Evolutionary conservation across 2,329 filamentous ascomycete genomes (phyloP).

Genomic region (Colletotrichum cereale): DNA sequence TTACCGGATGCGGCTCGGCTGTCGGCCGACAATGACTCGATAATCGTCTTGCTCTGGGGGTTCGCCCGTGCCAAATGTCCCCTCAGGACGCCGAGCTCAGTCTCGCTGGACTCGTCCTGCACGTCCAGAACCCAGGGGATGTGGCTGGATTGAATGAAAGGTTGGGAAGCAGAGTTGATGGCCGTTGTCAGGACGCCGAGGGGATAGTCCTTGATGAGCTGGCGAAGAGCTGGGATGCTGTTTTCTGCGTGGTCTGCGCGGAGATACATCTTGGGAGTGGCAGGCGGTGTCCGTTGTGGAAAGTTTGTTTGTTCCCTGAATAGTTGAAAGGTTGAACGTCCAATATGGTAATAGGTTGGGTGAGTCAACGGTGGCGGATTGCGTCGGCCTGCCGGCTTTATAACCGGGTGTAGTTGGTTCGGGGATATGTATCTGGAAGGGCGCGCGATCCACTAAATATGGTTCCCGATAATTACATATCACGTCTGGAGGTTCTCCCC

Average conservation of each 20-base stretch:
- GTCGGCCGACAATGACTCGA: slow-evolving; percentile 55
- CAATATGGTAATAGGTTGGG: neutral
- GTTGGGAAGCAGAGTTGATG: slow-evolving; percentile 61
- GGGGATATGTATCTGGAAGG: slow-evolving; percentile 22
- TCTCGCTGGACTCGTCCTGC: slow-evolving; percentile 54
- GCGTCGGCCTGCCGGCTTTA: slow-evolving; percentile 10
- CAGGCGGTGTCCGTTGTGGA: neutral
- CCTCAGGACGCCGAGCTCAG: slow-evolving; percentile 61
- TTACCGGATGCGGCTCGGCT: slow-evolving; percentile 35
- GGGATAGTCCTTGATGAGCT: slow-evolving; percentile 70
- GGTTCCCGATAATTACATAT: neutral
- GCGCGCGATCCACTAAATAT: slow-evolving; percentile 26
- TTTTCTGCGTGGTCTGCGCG: slow-evolving; percentile 65
- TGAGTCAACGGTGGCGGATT: neutral
- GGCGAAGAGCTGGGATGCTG: slow-evolving; percentile 60
- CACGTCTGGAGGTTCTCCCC: slow-evolving; percentile 12
- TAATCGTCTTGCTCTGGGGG: slow-evolving; percentile 72
- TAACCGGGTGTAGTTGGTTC: slow-evolving; percentile 1
- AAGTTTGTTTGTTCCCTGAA: neutral
- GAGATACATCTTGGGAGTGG: slow-evolving; percentile 65
- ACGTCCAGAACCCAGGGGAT: slow-evolving; percentile 71
- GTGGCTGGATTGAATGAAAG: slow-evolving; percentile 69
- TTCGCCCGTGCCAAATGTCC: slow-evolving; percentile 74
- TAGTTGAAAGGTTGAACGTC: neutral
- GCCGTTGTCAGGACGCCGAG: slow-evolving; percentile 74